A percentile compares a stretch with the other conserved stretches of the same genome.
phyloP scores from a whole-genome alignment of 768 basidiomycete genomes.

The Leccinum incarnatum region DNA sequence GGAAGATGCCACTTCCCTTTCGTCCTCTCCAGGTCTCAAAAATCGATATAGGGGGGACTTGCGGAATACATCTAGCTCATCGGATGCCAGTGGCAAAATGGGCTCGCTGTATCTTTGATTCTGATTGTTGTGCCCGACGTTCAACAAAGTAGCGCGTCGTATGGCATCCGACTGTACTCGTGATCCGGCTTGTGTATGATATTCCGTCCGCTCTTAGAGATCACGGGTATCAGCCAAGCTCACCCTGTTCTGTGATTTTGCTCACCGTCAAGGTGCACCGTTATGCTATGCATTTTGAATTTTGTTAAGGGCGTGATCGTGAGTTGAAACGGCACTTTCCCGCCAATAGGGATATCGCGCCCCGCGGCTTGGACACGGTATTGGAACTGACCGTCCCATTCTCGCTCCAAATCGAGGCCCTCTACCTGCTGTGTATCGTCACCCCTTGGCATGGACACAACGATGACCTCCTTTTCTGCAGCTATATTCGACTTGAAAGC shows the following conservation, averaged over 20 bases:
- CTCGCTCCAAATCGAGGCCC: conserved; percentile 78
- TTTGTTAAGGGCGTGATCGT: conserved; percentile 83
- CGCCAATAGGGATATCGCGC: conserved; percentile 80
- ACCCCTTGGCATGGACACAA: conserved; percentile 65
- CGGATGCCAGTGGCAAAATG: conserved; percentile 76
- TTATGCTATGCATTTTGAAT: conserved; percentile 73
- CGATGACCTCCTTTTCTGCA: conserved; percentile 66
- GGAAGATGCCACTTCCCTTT: conserved; percentile 54
- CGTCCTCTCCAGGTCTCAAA: conserved; percentile 46
- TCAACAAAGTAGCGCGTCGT: conserved; percentile 58
- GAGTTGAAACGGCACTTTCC: conserved; percentile 73
- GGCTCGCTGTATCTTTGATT: conserved; percentile 52
- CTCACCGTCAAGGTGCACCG: conserved; percentile 79
- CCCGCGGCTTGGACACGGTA: conserved; percentile 76
- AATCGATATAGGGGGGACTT: conserved; percentile 65
- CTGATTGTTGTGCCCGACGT: conserved; percentile 42
- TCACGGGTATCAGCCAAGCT: not conserved
- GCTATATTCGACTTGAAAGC: conserved; percentile 71
- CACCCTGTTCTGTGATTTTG: not conserved
- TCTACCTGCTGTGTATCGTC: conserved; percentile 56
- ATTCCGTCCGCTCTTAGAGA: conserved; percentile 71
- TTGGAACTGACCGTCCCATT: conserved; percentile 88
- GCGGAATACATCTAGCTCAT: conserved; percentile 58
- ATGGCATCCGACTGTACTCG: conserved; percentile 71
- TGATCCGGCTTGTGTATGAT: conserved; percentile 66